These are phyloP conservation scores for Dunaliella primolecta DNA, from an alignment of 139 green algal species.

Conservation along the genomic window DNA sequence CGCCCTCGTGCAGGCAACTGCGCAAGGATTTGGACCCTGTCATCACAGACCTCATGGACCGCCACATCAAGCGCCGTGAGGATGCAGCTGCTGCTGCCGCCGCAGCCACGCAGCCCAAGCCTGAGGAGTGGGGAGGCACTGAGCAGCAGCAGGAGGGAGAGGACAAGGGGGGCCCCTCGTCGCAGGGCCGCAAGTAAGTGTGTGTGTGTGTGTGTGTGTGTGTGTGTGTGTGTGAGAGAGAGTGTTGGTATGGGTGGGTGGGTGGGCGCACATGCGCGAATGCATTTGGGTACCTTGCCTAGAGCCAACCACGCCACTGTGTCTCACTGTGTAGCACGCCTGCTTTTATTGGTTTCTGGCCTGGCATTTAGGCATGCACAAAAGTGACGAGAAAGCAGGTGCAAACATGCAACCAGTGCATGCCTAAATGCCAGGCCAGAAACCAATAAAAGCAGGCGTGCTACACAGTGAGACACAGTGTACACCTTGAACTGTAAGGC, in stretches of 20 bases:
- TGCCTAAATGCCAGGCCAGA: too few relatives aligned
- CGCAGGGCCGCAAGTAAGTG: background rate
- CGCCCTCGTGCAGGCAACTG: background rate
- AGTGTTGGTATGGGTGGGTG: background rate
- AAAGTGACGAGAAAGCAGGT: too few relatives aligned
- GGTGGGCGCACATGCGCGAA: too few relatives aligned
- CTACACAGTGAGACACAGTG: too few relatives aligned
- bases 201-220: background rate
- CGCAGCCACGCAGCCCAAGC: background rate
- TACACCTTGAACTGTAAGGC: too few relatives aligned
- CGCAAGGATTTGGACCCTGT: background rate
- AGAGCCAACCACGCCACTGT: too few relatives aligned
- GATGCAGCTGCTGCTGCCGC: background rate
- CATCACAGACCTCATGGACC: background rate
- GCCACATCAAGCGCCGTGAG: background rate
- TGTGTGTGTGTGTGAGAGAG: background rate
- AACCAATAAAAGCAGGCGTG: too few relatives aligned
- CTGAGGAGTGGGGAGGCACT: background rate
- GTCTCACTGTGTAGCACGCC: too few relatives aligned
- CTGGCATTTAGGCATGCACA: too few relatives aligned
- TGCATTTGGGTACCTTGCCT: too few relatives aligned
- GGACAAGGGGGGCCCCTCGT: background rate
- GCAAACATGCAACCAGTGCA: too few relatives aligned
- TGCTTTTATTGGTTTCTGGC: too few relatives aligned
- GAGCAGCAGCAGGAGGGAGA: background rate